Evolutionary conservation across 306 rosid species (phyloP), one percentile per base, ranked within the genome.

Genomic region (Gynostemma pentaphyllum): DNA sequence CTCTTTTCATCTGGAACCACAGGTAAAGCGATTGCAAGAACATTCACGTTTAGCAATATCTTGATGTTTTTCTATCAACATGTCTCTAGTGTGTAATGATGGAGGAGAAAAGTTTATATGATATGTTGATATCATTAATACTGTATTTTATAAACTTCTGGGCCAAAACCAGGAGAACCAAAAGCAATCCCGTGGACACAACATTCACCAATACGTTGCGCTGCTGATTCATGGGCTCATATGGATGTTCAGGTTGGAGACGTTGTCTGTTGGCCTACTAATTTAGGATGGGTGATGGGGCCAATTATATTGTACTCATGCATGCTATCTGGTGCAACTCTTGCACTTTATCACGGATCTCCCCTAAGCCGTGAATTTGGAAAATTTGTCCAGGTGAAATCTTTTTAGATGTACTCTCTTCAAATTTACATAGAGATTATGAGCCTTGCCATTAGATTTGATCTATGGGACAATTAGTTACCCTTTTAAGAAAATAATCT

Each of bases 111-210:
- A 6, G 60, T 53, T 53, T 6, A 2, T 27, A 26, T 2, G 60
- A 29, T 8, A 53, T 15, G 6, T 36, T 19, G 45, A 21, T 45
- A 36, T 13, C 15, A 19, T 11, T 26, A 59, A 18, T 59, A 13
- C 65, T 21, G 34, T 7, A 9, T 32, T 47, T 18, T 45, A 57
- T 62, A 2, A 57, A n/a, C 21, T 57, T 67, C 57, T 4, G 27
- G 62, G 8, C 18, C 72, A 74, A 46, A n/a, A 44, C 70, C 70
- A 88, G 99, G 95, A 55, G 99, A 92, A 4, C 96, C 99, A 52
- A 92, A 92, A 71, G 96, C 96, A 53, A 88, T 86, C 76, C 95
- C 96, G 30, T 92, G 94, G 96, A 88, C 95, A 76, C 99, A 92
- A 70, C 83, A 82, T 74, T 78, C 95, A 8, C 94, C 96, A 21